Evolutionary conservation across 148 eudicot genomes (phyloP).

Genomic region (Persicaria tinctoria): DNA sequence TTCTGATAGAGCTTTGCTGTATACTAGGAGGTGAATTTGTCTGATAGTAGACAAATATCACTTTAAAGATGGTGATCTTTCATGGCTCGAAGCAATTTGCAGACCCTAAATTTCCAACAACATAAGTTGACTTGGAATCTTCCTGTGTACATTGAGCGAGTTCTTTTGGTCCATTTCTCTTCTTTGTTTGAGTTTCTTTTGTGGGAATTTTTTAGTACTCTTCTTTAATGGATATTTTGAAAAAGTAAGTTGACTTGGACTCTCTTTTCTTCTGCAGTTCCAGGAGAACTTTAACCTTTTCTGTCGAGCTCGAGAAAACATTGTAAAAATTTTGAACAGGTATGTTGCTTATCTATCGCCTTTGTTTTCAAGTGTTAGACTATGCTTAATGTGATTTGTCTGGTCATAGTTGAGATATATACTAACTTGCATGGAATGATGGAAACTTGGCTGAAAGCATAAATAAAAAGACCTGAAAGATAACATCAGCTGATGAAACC

Average conservation of each 20-base stretch:
- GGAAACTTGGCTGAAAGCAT: not conserved
- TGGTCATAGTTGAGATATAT: not conserved
- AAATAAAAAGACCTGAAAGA: not conserved
- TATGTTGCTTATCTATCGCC: constrained; percentile 24
- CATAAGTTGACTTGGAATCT: not conserved
- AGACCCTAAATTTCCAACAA: not conserved
- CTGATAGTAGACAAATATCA: too few species aligned
- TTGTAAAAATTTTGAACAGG: constrained; percentile 64
- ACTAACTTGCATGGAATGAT: not conserved
- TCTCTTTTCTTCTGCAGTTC: constrained; percentile 15
- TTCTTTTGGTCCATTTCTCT: not conserved
- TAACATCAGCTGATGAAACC: not conserved
- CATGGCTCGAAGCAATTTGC: too few species aligned
- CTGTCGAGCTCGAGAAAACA: constrained; percentile 63
- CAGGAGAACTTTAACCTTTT: constrained; percentile 70
- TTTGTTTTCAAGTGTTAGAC: not conserved
- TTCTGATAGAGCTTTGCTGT: too few species aligned
- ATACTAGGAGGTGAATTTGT: too few species aligned
- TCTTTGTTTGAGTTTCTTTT: not conserved
- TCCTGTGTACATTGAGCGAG: not conserved
- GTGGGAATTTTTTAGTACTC: not conserved
- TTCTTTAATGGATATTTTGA: not conserved
- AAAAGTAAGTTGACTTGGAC: not conserved
- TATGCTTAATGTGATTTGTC: not conserved
- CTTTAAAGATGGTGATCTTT: too few species aligned